Percentiles rank a stretch among this genome's conserved stretches.
Conservation (phyloP, 31 red algal genomes). For the Odonthalia washingtoniensis region DNA sequence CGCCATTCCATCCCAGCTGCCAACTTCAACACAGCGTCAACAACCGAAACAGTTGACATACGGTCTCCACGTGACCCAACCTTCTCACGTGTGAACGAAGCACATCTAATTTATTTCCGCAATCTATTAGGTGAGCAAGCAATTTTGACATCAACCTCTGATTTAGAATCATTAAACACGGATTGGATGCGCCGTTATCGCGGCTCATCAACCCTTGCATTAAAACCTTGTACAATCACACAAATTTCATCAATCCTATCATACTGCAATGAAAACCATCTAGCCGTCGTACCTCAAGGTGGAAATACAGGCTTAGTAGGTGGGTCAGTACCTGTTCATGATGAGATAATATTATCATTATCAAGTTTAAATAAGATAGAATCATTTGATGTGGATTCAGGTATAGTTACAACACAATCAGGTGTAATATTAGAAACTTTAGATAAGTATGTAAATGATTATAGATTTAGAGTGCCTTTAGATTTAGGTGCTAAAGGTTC, state of each 20-base stretch:
- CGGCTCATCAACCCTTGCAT: conserved; percentile 47
- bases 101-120: not conserved
- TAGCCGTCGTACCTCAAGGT: conserved; percentile 97
- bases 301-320: conserved; percentile 98
- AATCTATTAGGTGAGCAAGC: not conserved
- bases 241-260: conserved; percentile 66
- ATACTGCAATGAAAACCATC: conserved; percentile 70
- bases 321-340: conserved; percentile 86
- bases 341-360: conserved; percentile 89
- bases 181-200: conserved; percentile 81
- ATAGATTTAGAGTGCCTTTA: conserved; percentile 82
- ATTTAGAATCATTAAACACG: not conserved
- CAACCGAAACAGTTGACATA: too few species aligned
- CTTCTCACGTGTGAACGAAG: too few species aligned
- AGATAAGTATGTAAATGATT: conserved; percentile 60
- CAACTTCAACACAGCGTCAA: too few species aligned
- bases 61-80: too few species aligned
- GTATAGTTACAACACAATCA: conserved; percentile 77
- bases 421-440: conserved; percentile 81
- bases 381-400: conserved; percentile 61
- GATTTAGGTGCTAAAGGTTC: conserved; percentile 92
- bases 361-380: conserved; percentile 79
- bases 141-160: not conserved
- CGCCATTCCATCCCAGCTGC: too few species aligned
- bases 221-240: conserved; percentile 40